Percentiles rank a stretch among this genome's conserved stretches.
These are phyloP conservation scores for Vaccinium myrtillus DNA, from an alignment of 148 eudicot genomes.

Conservation along the genomic window DNA sequence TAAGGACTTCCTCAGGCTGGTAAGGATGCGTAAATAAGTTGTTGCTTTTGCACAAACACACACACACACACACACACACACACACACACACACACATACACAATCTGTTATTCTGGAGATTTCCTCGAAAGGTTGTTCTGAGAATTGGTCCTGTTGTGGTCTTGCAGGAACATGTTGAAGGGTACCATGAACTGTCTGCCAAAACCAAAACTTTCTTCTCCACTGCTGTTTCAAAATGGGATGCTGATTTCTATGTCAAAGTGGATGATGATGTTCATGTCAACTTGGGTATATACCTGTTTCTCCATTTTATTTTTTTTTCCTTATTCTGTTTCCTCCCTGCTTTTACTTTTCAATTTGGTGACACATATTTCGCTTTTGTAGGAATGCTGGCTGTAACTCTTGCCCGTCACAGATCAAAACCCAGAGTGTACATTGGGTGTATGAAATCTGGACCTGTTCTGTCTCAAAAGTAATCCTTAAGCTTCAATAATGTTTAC, in stretches of 20 bases:
- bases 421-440: slow-evolving; percentile 86
- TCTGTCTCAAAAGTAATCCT: slow-evolving; percentile 72
- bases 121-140: slow-evolving; percentile 11
- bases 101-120: neutral
- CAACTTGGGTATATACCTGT: slow-evolving; percentile 61
- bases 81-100: slow-evolving; percentile 1
- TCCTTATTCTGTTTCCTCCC: neutral
- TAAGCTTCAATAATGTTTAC: slow-evolving; percentile 6
- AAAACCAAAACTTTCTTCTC: slow-evolving; percentile 90
- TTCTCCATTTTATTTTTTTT: neutral
- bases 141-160: slow-evolving; percentile 10
- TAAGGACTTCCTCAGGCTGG: slow-evolving; percentile 91
- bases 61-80: neutral
- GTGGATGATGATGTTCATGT: slow-evolving; percentile 98
- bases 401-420: slow-evolving; percentile 83
- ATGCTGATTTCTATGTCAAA: slow-evolving; percentile 94
- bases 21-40: slow-evolving; percentile 26
- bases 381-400: slow-evolving; percentile 79
- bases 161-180: slow-evolving; percentile 88
- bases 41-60: slow-evolving; percentile 3
- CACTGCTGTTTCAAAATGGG: slow-evolving; percentile 91
- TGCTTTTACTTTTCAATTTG: neutral
- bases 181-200: slow-evolving; percentile 91
- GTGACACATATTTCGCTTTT: slow-evolving; percentile 9
- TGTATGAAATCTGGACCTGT: slow-evolving; percentile 99